Conservation (phyloP, 176 grass and related monocot species). For the Aechmea fasciata region DNA sequence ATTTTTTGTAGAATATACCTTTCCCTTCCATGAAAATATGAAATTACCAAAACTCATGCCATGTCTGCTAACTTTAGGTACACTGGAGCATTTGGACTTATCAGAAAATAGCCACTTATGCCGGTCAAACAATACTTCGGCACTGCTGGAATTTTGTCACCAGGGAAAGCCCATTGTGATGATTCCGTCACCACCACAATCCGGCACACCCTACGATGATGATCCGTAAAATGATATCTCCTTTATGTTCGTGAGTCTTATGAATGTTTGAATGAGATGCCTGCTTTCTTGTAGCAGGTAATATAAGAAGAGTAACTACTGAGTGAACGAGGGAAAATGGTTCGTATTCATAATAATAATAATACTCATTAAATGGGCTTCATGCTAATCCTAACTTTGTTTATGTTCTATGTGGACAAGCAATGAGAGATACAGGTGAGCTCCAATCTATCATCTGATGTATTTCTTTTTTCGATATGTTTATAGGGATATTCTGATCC, state of each 20-base stretch:
- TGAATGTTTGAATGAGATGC: not conserved
- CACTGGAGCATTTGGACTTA: conserved; percentile 11
- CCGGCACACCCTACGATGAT: conserved; percentile 21
- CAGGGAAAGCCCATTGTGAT: conserved; percentile 13
- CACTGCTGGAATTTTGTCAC: conserved; percentile 5
- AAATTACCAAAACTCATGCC: not conserved
- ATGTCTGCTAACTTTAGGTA: conserved; percentile 6
- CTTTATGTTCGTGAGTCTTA: not conserved
- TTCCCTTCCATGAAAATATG: not conserved
- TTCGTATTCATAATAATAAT: not conserved
- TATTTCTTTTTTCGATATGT: not conserved
- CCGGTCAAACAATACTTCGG: not conserved
- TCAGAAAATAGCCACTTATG: conserved; percentile 15
- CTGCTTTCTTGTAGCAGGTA: not conserved
- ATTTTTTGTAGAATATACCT: not conserved
- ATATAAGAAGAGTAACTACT: not conserved
- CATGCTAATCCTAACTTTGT: not conserved
- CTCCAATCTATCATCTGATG: not conserved
- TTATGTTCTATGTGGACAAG: not conserved
- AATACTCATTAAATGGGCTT: not conserved
- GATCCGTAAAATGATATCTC: conserved; percentile 16
- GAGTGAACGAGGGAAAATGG: not conserved
- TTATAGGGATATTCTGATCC: not conserved
- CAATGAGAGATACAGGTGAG: not conserved
- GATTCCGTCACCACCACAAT: not conserved